Evolutionary conservation across 768 basidiomycete species (phyloP).

Genomic region (Lyophyllum decastes): DNA sequence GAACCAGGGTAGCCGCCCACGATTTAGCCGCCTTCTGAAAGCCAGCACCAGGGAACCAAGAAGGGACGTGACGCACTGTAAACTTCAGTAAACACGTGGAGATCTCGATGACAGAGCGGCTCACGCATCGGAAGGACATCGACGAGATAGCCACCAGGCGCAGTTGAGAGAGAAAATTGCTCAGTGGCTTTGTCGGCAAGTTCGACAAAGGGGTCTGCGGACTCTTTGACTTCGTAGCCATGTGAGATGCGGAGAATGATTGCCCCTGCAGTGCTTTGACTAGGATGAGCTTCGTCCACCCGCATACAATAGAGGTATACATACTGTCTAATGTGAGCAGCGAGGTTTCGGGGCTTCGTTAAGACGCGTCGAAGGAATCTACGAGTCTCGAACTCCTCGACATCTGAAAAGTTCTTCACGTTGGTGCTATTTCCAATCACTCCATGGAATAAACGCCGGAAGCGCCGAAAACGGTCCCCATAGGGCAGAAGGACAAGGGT

Average conservation of each 20-base stretch:
- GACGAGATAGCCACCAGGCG: slow-evolving; percentile 52
- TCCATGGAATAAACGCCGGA: slow-evolving; percentile 52
- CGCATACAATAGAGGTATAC: slow-evolving; percentile 19
- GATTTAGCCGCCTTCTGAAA: slow-evolving; percentile 55
- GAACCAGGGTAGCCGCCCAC: slow-evolving; percentile 53
- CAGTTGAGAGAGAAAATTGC: slow-evolving; percentile 54
- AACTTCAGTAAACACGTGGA: neutral
- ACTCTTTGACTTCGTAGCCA: slow-evolving; percentile 54
- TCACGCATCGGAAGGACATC: slow-evolving; percentile 51
- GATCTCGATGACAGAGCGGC: slow-evolving; percentile 7
- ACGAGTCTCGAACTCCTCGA: slow-evolving; percentile 48
- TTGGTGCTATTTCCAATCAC: slow-evolving; percentile 45
- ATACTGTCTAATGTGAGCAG: slow-evolving; percentile 49
- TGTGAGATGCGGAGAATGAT: slow-evolving; percentile 54
- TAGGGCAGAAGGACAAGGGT: slow-evolving; percentile 58
- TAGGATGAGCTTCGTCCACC: neutral
- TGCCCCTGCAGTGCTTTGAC: slow-evolving; percentile 48
- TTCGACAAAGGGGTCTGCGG: slow-evolving; percentile 50
- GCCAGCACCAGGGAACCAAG: slow-evolving; percentile 64
- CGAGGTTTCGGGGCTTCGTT: slow-evolving; percentile 46
- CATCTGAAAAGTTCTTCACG: slow-evolving; percentile 43
- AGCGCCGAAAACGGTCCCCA: slow-evolving; percentile 56
- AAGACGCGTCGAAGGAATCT: slow-evolving; percentile 49
- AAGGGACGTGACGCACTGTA: slow-evolving; percentile 57
- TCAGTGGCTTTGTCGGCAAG: slow-evolving; percentile 56